Evolutionary conservation across 1,284 basidiomycete species (phyloP).

Genomic region (Leccinum pachyderme): DNA sequence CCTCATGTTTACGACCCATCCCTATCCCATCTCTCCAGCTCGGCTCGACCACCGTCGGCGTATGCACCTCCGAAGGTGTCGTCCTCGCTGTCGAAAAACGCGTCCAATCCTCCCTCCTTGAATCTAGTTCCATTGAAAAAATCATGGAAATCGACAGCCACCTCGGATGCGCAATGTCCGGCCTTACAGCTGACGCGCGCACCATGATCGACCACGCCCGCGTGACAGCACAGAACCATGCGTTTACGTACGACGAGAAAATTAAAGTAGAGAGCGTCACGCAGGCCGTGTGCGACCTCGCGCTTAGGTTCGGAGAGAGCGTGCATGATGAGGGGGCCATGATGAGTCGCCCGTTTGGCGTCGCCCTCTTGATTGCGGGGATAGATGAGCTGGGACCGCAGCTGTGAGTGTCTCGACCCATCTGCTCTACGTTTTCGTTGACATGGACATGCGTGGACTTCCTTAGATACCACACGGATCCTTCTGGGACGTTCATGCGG

Average conservation of each 20-base stretch:
- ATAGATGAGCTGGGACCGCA: conserved; percentile 96
- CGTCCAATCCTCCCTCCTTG: conserved; percentile 94
- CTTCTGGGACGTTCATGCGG: conserved; percentile 96
- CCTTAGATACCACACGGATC: conserved; percentile 92
- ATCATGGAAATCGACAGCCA: conserved; percentile 99
- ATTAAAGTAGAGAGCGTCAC: conserved; percentile 98
- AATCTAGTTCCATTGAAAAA: conserved; percentile 96
- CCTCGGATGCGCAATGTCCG: conserved; percentile 98
- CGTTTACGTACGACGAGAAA: conserved; percentile 95
- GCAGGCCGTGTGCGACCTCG: conserved; percentile 97
- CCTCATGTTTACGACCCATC: neutral
- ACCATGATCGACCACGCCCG: conserved; percentile 99
- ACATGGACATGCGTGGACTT: neutral
- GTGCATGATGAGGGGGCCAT: conserved; percentile 98
- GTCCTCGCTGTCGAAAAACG: conserved; percentile 98
- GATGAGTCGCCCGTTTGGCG: conserved; percentile 99
- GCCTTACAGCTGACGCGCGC: conserved; percentile 95
- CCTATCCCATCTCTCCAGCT: conserved; percentile 50
- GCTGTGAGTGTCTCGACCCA: conserved; percentile 52
- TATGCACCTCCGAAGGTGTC: conserved; percentile 84
- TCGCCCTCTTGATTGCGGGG: conserved; percentile 95
- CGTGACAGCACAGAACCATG: conserved; percentile 93
- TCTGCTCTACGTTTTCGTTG: too few species aligned
- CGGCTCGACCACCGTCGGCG: conserved; percentile 96
- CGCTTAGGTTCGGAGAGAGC: conserved; percentile 97